Conservation (phyloP, 441 rosid species). For the Adansonia gregorii region DNA sequence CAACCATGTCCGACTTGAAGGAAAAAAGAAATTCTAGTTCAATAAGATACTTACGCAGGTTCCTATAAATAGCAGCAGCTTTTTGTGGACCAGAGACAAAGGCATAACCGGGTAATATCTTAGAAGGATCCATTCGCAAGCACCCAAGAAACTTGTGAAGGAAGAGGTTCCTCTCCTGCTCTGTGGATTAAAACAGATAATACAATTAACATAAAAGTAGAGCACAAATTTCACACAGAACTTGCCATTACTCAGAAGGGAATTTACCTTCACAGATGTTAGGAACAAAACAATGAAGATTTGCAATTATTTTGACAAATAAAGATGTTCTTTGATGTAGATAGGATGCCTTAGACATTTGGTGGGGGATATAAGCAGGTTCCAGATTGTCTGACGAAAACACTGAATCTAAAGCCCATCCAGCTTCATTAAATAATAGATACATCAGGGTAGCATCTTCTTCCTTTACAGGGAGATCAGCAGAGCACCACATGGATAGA, state of each 20-base stretch:
- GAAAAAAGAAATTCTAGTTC: conserved; percentile 15
- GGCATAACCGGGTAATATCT: conserved; percentile 63
- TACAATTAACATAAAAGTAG: conserved; percentile 22
- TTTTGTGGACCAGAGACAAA: conserved; percentile 62
- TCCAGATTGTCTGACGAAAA: conserved; percentile 54
- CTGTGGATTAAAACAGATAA: conserved; percentile 55
- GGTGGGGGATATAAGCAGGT: conserved; percentile 44
- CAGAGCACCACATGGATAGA: conserved; percentile 85
- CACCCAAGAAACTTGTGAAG: conserved; percentile 75
- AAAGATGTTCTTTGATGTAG: conserved; percentile 93
- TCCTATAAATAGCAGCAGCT: conserved; percentile 65
- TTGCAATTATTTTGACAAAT: conserved; percentile 89
- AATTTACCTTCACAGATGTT: conserved; percentile 76
- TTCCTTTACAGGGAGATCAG: conserved; percentile 80
- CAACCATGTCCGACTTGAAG: conserved; percentile 7
- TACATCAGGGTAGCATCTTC: conserved; percentile 81
- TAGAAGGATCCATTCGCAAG: conserved; percentile 67
- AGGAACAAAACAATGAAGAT: conserved; percentile 95
- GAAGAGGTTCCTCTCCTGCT: conserved; percentile 90
- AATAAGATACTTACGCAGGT: conserved; percentile 62
- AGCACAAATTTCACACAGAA: conserved; percentile 13
- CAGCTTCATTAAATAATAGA: conserved; percentile 71
- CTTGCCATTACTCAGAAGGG: conserved; percentile 15
- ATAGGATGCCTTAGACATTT: conserved; percentile 77
- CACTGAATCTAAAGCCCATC: conserved; percentile 71